Evolutionary conservation across 306 rosid genomes (phyloP), one percentile per base, ranked within the genome.

Genomic region (Malus sylvestris): DNA sequence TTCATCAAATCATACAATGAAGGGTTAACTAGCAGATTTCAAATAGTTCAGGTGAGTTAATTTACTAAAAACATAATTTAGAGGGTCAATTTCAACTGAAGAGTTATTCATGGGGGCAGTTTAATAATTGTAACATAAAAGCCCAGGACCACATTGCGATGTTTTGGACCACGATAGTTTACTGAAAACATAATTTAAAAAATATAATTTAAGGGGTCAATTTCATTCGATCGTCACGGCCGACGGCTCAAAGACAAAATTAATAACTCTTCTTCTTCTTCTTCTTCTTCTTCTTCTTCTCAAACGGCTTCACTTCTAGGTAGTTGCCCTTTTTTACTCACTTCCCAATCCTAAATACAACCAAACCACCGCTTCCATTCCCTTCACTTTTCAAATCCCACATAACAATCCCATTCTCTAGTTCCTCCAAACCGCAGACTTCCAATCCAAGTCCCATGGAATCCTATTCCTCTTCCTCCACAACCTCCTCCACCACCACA

Each of bases 201-300:
- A 1, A 35, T 6, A 35, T 35, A 35, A 35, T 38, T 38, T 38
- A 38, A 38, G 42, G 2, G 2, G 42, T 38, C 42, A 38, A 38
- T 38, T 38, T 38, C 42, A 38, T 1, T 38, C 10, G 42, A 38
- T 9, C 67, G 53, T 72, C 68, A 74, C 62, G 81, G 91, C 93
- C 88, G 91, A 91, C 88, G 79, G 87, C 83, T 74, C 46, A 77
- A 42, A 88, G 79, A 82, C 77, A 83, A 85, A 72, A 73, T 19
- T 44, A 30, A 78, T 23, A 10, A 10, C 6, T n/a, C 14, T 15
- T 15, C 44, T 44, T 16, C 13, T 15, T 15, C 44, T 44, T 16
- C 32, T 19, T 16, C 32, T 19, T 29, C 38, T 32, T 32, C 72
- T 58, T 23, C 25, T 1, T 23, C 25, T 23, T 55, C 62, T 76